Conservation (phyloP, 306 rosid genomes). For the Abrus pulchellus region DNA sequence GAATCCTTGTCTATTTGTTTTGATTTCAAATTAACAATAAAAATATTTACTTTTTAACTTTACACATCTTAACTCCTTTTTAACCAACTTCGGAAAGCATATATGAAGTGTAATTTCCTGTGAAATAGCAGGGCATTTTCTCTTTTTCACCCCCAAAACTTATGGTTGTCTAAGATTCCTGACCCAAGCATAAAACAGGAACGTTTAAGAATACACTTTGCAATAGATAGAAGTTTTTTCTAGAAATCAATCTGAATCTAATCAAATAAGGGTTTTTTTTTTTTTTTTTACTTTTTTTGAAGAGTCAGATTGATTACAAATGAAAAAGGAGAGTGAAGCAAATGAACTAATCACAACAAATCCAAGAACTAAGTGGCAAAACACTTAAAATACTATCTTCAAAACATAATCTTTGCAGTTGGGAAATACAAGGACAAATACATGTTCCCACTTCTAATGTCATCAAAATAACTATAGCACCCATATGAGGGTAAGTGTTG, state of each 20-base stretch:
- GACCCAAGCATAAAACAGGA: not conserved
- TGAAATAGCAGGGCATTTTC: not conserved
- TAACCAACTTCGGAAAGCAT: no score
- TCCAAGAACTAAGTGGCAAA: conserved; percentile 43
- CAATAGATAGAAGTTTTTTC: not conserved
- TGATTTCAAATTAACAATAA: no score
- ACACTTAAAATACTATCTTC: conserved; percentile 43
- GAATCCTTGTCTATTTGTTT: no score
- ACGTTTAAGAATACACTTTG: not conserved
- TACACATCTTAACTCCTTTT: no score
- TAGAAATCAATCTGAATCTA: conserved; percentile 41
- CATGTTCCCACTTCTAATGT: conserved; percentile 44
- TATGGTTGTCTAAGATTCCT: not conserved
- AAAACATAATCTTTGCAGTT: conserved; percentile 47
- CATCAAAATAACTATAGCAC: conserved; percentile 45
- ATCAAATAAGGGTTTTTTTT: not conserved
- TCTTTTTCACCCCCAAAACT: not conserved
- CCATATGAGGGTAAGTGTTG: conserved; percentile 40
- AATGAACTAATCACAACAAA: conserved; percentile 19
- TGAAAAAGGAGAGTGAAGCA: conserved; percentile 21
- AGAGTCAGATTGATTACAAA: conserved; percentile 12
- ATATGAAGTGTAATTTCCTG: no score
- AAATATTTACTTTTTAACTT: no score
- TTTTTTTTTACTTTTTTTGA: no score
- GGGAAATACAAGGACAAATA: conserved; percentile 48